A percentile compares a stretch with the other conserved stretches of the same genome.
phyloP scores from a whole-genome alignment of 2,329 filamentous ascomycete species.

The Diaporthe australafricana region DNA sequence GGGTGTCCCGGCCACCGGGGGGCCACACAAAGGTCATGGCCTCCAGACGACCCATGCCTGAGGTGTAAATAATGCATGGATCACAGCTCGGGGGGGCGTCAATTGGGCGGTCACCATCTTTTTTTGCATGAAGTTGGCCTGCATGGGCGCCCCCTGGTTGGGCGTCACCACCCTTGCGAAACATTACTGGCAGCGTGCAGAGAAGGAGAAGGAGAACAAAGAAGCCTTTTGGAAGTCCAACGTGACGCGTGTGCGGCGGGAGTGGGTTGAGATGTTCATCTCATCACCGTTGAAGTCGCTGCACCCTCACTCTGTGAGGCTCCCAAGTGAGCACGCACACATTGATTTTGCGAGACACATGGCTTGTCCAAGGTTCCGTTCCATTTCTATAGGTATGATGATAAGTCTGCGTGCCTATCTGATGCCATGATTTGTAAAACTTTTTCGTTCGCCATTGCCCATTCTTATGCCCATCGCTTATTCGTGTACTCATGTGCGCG shows the following conservation, averaged over 20 bases:
- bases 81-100: not conserved
- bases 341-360: not conserved
- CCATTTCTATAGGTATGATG: conserved; percentile 8
- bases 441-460: not conserved
- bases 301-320: no score
- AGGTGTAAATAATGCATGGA: not conserved
- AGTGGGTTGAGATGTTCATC: no score
- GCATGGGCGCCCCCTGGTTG: not conserved
- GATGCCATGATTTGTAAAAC: not conserved
- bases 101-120: not conserved
- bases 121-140: not conserved
- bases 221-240: not conserved
- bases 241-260: not conserved
- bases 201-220: not conserved
- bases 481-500: conserved; percentile 5
- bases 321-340: not conserved
- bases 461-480: not conserved
- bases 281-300: not conserved
- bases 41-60: no score
- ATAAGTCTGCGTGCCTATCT: not conserved
- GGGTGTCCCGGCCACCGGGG: not conserved
- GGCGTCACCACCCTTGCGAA: not conserved
- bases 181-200: not conserved
- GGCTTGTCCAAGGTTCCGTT: not conserved
- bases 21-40: not conserved